Evolutionary conservation across 2,329 filamentous ascomycete genomes (phyloP).

Genomic region (Hypoxylon sp.): DNA sequence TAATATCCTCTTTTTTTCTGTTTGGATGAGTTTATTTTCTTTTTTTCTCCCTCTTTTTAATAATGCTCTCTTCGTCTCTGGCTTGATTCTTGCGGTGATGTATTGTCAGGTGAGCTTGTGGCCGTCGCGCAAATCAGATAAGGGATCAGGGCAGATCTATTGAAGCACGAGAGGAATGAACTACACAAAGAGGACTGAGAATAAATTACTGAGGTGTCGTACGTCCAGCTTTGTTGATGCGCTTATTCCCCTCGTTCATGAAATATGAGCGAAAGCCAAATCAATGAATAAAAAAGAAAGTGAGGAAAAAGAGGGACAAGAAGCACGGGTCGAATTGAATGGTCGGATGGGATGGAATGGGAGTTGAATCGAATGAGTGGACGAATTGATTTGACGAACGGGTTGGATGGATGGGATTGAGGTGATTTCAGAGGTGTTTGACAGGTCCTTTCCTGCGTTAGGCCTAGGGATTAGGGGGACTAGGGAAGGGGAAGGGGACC

Average conservation of each 20-base stretch:
- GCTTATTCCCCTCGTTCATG: conserved; percentile 23
- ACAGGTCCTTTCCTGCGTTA: conserved; percentile 30
- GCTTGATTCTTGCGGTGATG: conserved; percentile 20
- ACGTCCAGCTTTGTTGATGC: conserved; percentile 22
- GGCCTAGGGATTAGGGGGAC: conserved; percentile 7
- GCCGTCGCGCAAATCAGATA: conserved; percentile 20
- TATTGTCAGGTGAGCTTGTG: too few relatives aligned
- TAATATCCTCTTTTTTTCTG: conserved; percentile 16
- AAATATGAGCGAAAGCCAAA: conserved; percentile 32
- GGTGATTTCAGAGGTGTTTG: conserved; percentile 37
- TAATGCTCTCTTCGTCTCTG: conserved; percentile 28
- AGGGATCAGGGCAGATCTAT: conserved; percentile 23
- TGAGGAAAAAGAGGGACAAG: conserved; percentile 15
- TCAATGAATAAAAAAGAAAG: conserved; percentile 17
- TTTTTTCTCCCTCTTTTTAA: too few relatives aligned
- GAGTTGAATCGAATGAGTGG: conserved; percentile 35
- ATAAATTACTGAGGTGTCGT: conserved; percentile 10
- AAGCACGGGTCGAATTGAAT: conserved; percentile 34
- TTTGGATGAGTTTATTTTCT: neutral
- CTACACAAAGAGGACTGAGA: conserved; percentile 19
- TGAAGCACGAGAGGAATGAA: conserved; percentile 18
- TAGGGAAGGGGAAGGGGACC: conserved; percentile 7
- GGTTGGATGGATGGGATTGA: conserved; percentile 34
- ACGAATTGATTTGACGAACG: conserved; percentile 39
- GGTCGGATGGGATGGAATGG: conserved; percentile 37